phyloP scores from a whole-genome alignment of 768 basidiomycete genomes.

The Mycena haematopus region DNA sequence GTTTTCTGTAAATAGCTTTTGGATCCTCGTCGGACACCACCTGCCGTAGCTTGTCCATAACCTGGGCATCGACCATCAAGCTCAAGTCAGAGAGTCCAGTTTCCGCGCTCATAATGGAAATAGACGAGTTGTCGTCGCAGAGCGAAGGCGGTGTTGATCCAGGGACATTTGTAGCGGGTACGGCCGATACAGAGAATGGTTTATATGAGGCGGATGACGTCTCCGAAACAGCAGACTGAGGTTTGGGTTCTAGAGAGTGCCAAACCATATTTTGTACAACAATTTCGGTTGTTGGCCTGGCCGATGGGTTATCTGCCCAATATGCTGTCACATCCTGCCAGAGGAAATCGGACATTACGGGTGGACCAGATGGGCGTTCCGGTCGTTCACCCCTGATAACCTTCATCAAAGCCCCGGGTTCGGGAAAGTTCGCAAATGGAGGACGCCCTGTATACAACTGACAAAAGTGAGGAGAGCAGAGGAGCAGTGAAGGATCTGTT shows the following conservation, averaged over 20 bases:
- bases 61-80: slow-evolving; percentile 96
- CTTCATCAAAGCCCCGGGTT: slow-evolving; percentile 8
- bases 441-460: neutral
- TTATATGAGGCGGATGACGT: no score
- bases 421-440: slow-evolving; percentile 6
- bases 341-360: neutral
- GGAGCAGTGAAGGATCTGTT: no score
- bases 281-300: neutral
- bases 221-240: neutral
- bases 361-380: slow-evolving; percentile 3
- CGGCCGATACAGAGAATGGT: no score
- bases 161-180: no score
- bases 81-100: slow-evolving; percentile 42
- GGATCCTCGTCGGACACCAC: slow-evolving; percentile 91
- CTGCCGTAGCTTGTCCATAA: slow-evolving; percentile 94
- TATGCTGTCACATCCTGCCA: slow-evolving; percentile 1
- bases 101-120: no score
- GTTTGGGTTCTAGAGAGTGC: neutral
- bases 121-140: no score
- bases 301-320: neutral
- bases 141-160: no score
- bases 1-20: slow-evolving; percentile 89
- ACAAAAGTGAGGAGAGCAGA: no score
- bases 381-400: slow-evolving; percentile 7
- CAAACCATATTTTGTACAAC: slow-evolving; percentile 6